Evolutionary conservation across 768 basidiomycete genomes (phyloP), one percentile per base, ranked within the genome.

Genomic region (Tubosaeta sp.): DNA sequence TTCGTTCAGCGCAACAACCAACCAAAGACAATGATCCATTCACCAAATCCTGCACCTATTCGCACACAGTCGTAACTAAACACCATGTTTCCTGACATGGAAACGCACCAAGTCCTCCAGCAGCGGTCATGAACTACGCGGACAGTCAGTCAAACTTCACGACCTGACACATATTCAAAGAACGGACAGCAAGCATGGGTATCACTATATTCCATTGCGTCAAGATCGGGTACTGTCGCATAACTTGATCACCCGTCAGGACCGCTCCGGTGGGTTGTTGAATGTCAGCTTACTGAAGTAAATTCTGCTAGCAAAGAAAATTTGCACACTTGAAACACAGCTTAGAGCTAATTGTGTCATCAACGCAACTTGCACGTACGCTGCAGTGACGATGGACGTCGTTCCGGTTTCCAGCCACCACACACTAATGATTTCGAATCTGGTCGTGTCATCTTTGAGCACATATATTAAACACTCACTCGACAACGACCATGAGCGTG

Each of bases 11-110:
- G 10, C 25, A 13, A 16, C n/a, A n/a, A 27, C 38, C 17, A 34
- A 50, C 16, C 7, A n/a, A 32, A 9, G 22, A 41, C 42, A 35
- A 31, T n/a, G 29, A 39, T 43, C 13, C 42, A 34, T 43, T 48
- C 2, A 60, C 59, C 48, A 27, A 49, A 42, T 31, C 48, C 44
- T 34, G 42, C 26, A 19, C 55, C 58, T 54, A 29, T 44, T 39
- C 9, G 6, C n/a, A 34, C 19, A 17, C 14, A 16, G 26, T 48
- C 39, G 22, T 13, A 32, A 31, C 33, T 32, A 19, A 17, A 19
- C 4, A 19, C 17, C 13, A 11, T 32, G 32, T 48, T 5, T 42
- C 27, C 29, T 27, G 19, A 42, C 22, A 7, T 22, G 25, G 13
- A 35, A 37, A 43, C 46, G 27, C 31, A 53, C 47, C 55, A 33